Conservation (phyloP, 179 eudicot species). For the Monotropa hypopitys region DNA sequence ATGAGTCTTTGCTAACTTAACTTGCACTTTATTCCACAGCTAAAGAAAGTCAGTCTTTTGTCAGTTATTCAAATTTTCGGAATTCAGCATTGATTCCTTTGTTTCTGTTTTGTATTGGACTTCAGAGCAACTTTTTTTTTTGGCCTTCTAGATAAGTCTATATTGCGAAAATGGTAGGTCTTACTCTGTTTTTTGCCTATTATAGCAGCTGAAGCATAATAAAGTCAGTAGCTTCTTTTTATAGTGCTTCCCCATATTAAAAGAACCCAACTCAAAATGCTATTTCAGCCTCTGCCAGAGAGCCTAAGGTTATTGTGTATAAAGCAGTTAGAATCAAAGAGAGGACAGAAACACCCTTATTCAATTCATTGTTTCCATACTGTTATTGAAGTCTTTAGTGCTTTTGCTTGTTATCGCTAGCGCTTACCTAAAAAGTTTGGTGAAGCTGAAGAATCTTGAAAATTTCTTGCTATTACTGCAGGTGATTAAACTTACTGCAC, state of each 20-base stretch:
- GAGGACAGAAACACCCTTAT: background rate
- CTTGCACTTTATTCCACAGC: background rate
- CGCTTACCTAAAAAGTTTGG: background rate
- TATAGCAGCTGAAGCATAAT: background rate
- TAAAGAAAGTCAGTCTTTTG: background rate
- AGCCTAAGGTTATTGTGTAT: background rate
- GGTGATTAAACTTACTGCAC: constrained; percentile 49
- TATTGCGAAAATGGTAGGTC: no score
- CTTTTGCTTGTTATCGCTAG: background rate
- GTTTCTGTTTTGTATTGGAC: no score
- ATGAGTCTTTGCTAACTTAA: background rate
- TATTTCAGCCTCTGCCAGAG: background rate
- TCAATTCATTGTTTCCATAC: background rate
- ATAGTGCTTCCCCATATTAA: background rate
- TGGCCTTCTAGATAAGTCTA: no score
- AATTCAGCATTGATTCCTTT: background rate
- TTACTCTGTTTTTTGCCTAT: no score
- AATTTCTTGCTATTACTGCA: constrained; percentile 12
- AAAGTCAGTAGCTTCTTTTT: background rate
- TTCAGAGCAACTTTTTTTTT: no score
- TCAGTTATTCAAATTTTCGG: background rate
- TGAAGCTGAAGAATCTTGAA: background rate
- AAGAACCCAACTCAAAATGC: background rate
- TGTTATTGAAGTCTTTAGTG: background rate
- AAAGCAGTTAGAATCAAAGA: background rate